Evolutionary conservation across 306 rosid genomes (phyloP).

Genomic region (Quercus wislizeni): DNA sequence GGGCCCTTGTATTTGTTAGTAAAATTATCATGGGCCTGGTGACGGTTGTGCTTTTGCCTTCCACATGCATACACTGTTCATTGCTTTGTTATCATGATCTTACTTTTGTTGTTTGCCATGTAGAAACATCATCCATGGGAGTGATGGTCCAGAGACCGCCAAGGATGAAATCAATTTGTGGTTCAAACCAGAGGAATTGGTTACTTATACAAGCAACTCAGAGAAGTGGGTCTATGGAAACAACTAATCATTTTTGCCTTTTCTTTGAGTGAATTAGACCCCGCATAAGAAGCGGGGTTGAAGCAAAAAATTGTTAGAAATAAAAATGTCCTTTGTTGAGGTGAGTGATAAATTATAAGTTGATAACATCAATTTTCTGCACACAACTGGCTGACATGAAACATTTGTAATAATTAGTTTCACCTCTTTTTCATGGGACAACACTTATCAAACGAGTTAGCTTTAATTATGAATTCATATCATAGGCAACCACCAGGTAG

Average conservation of each 20-base stretch:
- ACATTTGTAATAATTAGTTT: slow-evolving; percentile 16
- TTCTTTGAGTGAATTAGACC: background rate
- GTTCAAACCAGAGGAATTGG: slow-evolving; percentile 89
- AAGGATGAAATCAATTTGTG: slow-evolving; percentile 83
- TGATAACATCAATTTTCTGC: background rate
- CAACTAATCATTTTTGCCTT: slow-evolving; percentile 30
- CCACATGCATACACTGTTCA: background rate
- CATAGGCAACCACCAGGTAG: background rate
- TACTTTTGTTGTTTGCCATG: slow-evolving; percentile 8
- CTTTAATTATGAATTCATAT: background rate
- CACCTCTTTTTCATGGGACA: slow-evolving; percentile 4
- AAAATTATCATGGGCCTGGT: background rate
- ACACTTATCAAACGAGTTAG: background rate
- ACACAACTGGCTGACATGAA: background rate
- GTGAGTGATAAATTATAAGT: slow-evolving; percentile 7
- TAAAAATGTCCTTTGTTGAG: slow-evolving; percentile 15
- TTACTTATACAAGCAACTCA: slow-evolving; percentile 73
- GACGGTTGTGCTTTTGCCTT: background rate
- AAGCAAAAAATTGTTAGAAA: slow-evolving; percentile 23
- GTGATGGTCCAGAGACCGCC: slow-evolving; percentile 95
- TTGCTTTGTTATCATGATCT: slow-evolving; percentile 19
- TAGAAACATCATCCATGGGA: slow-evolving; percentile 96
- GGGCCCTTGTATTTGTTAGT: background rate
- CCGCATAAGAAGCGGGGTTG: slow-evolving; percentile 17
- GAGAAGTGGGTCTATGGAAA: slow-evolving; percentile 91